Evolutionary conservation across 371 early-diverging fungal genomes (phyloP).

Genomic region (Mortierella sp.): DNA sequence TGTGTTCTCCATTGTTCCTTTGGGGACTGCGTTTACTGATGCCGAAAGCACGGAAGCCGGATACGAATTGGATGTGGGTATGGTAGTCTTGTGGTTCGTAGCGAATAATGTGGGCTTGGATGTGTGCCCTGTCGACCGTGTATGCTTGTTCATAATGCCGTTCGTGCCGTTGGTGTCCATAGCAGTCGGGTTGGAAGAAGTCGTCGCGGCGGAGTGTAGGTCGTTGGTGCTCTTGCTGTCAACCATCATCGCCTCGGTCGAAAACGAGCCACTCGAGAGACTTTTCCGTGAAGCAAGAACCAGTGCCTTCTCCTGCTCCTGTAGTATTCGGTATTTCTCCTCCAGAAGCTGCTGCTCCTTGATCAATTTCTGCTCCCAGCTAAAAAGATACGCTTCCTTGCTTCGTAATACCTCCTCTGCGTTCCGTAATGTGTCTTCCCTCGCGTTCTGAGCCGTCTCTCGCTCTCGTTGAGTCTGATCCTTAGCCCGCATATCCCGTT

Average conservation of each 20-base stretch:
- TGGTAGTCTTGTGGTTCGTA: neutral
- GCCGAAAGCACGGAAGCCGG: neutral
- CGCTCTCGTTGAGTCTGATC: conserved; percentile 39
- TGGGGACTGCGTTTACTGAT: neutral
- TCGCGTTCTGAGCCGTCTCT: conserved; percentile 25
- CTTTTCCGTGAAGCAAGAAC: conserved; percentile 9
- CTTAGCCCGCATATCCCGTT: conserved; percentile 22
- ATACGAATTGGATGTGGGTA: neutral
- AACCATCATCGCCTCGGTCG: conserved; percentile 27
- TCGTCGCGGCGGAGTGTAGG: neutral
- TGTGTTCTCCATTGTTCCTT: neutral
- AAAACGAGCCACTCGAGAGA: neutral
- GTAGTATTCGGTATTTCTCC: conserved; percentile 17
- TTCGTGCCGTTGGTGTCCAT: neutral
- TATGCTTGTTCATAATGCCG: conserved; percentile 11
- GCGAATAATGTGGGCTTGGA: conserved; percentile 6
- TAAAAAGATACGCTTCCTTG: conserved; percentile 18
- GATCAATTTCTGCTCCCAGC: conserved; percentile 28
- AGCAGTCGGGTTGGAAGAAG: neutral
- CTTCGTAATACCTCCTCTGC: conserved; percentile 8
- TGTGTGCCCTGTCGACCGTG: neutral
- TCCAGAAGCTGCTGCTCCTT: conserved; percentile 32
- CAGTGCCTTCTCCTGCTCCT: conserved; percentile 26
- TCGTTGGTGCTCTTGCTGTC: conserved; percentile 14
- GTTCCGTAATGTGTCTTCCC: conserved; percentile 22